A percentile compares a stretch with the other conserved stretches of the same genome.
phyloP scores from a whole-genome alignment of 208 protist genomes.

The Porcisia deanei region DNA sequence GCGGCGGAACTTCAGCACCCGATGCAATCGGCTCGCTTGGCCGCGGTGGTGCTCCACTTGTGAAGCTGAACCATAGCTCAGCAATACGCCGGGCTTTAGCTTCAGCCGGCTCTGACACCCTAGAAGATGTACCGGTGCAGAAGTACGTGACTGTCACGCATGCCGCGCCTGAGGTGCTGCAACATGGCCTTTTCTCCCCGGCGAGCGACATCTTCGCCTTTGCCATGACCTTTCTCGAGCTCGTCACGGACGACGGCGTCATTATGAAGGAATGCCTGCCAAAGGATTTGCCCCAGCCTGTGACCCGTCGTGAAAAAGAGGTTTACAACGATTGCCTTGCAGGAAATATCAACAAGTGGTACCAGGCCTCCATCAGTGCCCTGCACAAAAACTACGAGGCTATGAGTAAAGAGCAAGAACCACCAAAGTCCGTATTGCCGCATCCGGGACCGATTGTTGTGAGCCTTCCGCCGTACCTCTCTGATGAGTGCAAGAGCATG shows the following conservation, averaged over 20 bases:
- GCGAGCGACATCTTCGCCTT: slow-evolving; percentile 83
- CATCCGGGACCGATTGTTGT: slow-evolving; percentile 28
- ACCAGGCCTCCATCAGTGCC: slow-evolving; percentile 29
- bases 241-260: slow-evolving; percentile 46
- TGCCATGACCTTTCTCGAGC: slow-evolving; percentile 86
- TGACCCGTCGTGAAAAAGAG: slow-evolving; percentile 41
- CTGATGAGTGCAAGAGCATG: slow-evolving; percentile 62
- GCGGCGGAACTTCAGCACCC: slow-evolving; percentile 6
- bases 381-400: slow-evolving; percentile 26
- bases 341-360: slow-evolving; percentile 45
- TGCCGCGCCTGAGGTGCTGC: slow-evolving; percentile 63
- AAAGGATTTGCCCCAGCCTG: slow-evolving; percentile 21
- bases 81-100: slow-evolving; percentile 12
- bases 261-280: slow-evolving; percentile 57
- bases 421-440: slow-evolving; percentile 26
- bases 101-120: slow-evolving; percentile 21
- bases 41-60: slow-evolving; percentile 24
- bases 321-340: slow-evolving; percentile 38
- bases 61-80: slow-evolving; percentile 33
- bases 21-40: slow-evolving; percentile 21
- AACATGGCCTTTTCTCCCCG: slow-evolving; percentile 42
- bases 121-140: slow-evolving; percentile 38
- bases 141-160: slow-evolving; percentile 60
- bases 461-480: slow-evolving; percentile 58
- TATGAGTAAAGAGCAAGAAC: slow-evolving; percentile 33